Conservation (phyloP, 2,329 filamentous ascomycete genomes). For the Aspergillus aculeatus region DNA sequence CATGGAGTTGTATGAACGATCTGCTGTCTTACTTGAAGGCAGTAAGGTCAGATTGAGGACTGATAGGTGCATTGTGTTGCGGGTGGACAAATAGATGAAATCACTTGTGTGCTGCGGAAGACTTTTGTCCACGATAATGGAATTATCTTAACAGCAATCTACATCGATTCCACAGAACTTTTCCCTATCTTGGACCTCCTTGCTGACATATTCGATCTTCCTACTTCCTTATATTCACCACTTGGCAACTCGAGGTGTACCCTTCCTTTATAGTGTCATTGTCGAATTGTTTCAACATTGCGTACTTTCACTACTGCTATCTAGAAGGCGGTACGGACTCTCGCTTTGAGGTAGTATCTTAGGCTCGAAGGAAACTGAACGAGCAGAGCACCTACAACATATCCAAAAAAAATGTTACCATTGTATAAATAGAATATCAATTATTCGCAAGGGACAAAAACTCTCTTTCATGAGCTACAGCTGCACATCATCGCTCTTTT, state of each 20-base stretch:
- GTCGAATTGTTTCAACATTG: not conserved
- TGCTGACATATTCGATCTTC: no score
- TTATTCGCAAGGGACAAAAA: not conserved
- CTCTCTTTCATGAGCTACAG: conserved; percentile 70
- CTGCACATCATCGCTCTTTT: conserved; percentile 88
- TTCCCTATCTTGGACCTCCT: not conserved
- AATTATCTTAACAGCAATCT: not conserved
- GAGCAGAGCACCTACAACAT: no score
- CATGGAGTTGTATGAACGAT: conserved; percentile 13
- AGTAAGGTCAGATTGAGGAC: conserved; percentile 16
- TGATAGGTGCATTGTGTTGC: conserved; percentile 27
- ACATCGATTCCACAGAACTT: not conserved
- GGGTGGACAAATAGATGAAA: conserved; percentile 24
- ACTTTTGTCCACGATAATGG: conserved; percentile 9
- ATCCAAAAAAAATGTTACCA: no score
- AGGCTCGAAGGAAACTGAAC: no score
- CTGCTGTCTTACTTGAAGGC: conserved; percentile 15
- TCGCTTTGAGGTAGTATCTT: not conserved
- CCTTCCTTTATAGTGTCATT: no score
- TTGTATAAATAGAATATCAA: not conserved
- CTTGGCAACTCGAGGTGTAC: not conserved
- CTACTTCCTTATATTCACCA: not conserved
- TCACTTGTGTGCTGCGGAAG: conserved; percentile 22
- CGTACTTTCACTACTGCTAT: not conserved
- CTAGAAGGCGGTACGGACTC: not conserved